Conservation (phyloP, 306 rosid genomes). For the Sechiopsis laciniata region DNA sequence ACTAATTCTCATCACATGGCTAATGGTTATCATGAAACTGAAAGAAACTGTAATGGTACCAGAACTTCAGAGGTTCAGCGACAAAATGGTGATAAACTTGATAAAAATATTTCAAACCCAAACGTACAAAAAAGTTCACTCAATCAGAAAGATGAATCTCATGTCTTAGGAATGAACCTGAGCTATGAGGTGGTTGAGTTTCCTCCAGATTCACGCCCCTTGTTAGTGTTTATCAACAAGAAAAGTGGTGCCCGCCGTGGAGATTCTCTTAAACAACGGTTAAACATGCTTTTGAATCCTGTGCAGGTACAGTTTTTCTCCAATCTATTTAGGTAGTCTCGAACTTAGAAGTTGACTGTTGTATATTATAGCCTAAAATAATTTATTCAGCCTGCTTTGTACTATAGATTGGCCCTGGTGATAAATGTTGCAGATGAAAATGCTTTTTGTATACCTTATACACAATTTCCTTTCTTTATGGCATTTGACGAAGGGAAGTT, state of each 20-base stretch:
- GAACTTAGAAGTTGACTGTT: constrained; percentile 5
- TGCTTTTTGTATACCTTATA: background rate
- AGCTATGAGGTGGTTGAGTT: constrained; percentile 68
- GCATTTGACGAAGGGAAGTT: background rate
- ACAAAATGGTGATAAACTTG: constrained; percentile 53
- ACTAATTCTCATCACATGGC: constrained; percentile 44
- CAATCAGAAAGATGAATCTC: constrained; percentile 64
- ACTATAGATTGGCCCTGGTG: background rate
- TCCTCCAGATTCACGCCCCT: constrained; percentile 85
- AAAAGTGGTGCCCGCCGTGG: constrained; percentile 99
- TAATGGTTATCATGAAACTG: constrained; percentile 57
- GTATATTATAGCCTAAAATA: background rate
- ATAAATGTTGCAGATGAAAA: background rate
- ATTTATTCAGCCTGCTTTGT: constrained; percentile 2
- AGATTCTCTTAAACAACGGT: constrained; percentile 71
- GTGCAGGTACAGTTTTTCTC: constrained; percentile 62
- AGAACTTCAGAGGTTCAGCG: constrained; percentile 43
- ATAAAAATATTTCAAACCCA: constrained; percentile 45
- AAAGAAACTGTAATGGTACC: constrained; percentile 44
- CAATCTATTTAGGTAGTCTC: background rate
- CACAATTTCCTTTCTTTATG: constrained; percentile 13
- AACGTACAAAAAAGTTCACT: constrained; percentile 46
- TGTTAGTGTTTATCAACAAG: constrained; percentile 88
- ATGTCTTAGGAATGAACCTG: constrained; percentile 49
- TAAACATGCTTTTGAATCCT: constrained; percentile 82